Conservation (phyloP, 73 alveolate species). For the Symbiodinium pilosum region DNA sequence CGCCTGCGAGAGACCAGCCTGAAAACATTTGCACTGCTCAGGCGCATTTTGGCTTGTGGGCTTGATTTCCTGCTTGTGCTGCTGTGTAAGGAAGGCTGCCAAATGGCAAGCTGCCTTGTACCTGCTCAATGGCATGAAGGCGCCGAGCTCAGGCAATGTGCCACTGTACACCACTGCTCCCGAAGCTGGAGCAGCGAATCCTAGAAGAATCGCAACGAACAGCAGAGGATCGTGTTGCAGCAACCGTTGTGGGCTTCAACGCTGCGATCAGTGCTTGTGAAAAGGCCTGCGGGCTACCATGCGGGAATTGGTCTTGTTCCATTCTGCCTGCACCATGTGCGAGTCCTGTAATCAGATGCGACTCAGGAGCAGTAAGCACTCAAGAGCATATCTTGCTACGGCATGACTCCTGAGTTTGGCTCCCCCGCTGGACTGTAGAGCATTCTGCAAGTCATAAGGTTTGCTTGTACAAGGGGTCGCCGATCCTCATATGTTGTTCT, state of each 20-base stretch:
- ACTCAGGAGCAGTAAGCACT: background rate
- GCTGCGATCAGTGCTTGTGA: background rate
- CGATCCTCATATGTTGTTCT: no score
- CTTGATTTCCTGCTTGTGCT: background rate
- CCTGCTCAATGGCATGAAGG: conserved; percentile 37
- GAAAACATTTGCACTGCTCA: no score
- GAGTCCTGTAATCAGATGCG: background rate
- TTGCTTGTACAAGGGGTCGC: no score
- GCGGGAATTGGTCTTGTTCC: background rate
- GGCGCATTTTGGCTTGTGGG: background rate
- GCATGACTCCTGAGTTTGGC: no score
- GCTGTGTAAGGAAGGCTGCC: conserved; percentile 35
- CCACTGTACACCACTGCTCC: background rate
- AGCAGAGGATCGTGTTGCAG: background rate
- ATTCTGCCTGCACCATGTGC: background rate
- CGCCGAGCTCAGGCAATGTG: background rate
- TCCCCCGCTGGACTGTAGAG: no score
- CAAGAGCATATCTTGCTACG: background rate
- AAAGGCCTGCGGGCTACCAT: background rate
- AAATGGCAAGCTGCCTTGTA: conserved; percentile 40
- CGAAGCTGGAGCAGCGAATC: background rate
- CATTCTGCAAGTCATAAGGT: no score
- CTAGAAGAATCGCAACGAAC: background rate
- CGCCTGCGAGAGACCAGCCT: conserved; percentile 37
- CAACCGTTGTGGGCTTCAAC: background rate